Evolutionary conservation across 352 stramenopile species (phyloP).

Genomic region (Pelagophyceae sp.): DNA sequence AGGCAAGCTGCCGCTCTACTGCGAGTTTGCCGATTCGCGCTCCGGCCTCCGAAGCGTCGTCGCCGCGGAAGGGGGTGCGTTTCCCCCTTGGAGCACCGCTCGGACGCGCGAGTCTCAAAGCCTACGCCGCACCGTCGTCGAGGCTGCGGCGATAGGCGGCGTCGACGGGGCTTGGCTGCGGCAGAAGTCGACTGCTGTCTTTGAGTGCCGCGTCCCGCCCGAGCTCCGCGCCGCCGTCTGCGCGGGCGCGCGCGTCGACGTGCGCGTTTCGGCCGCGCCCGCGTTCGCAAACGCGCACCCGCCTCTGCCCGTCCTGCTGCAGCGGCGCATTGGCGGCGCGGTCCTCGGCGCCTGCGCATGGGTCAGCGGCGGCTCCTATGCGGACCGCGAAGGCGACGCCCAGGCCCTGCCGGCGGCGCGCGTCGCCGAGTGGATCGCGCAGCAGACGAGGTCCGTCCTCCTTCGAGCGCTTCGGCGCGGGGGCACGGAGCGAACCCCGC

Average conservation of each 20-base stretch:
- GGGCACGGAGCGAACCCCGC: no score
- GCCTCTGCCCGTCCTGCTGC: background rate
- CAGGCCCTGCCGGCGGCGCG: constrained; percentile 3
- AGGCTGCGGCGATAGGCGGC: background rate
- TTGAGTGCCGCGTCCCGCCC: background rate
- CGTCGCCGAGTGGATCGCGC: constrained; percentile 17
- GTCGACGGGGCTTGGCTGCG: background rate
- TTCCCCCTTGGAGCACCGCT: no score
- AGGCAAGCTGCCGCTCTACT: background rate
- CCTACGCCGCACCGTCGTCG: background rate
- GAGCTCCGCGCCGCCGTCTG: background rate
- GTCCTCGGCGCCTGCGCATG: constrained; percentile 6
- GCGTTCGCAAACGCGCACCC: no score
- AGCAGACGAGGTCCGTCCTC: no score
- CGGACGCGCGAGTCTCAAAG: no score
- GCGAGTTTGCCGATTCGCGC: no score
- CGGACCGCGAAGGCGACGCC: background rate
- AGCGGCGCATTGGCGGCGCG: background rate
- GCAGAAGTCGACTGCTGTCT: background rate
- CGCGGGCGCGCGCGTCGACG: no score
- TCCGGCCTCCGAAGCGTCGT: no score
- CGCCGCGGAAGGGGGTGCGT: no score
- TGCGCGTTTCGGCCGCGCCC: no score
- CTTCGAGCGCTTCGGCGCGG: no score
- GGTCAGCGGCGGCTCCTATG: constrained; percentile 10